Evolutionary conservation across 805 yeast genomes (phyloP), one percentile per base, ranked within the genome.

Genomic region (Tetrapisispora namnaoensis): DNA sequence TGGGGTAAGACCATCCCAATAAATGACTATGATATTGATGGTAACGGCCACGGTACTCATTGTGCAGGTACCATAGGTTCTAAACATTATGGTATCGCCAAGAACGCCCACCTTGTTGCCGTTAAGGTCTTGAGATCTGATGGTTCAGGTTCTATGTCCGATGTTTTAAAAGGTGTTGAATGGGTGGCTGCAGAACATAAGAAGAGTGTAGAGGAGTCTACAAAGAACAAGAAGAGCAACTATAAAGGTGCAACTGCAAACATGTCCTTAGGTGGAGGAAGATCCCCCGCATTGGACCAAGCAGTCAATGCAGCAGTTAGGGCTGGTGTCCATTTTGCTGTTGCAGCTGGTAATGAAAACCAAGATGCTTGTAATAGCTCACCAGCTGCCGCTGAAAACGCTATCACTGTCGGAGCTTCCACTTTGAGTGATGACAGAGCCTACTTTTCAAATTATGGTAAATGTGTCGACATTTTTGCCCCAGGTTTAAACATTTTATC

Each of bases 41-140:
- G 88, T 47, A 85, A 86, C 60, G 97, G 96, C 46, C 97, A 89
- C 69, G 97, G 97, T 61, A 87, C 96, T 42, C 97, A 89, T 63
- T 87, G 95, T 71, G 95, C 96, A n/a, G 97, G 96, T 69, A 88
- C 95, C 35, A 86, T 90, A 59, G 96, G 83, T 45, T 84, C 93
- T 21, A 73, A 73, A 52, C 71, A 78, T 46, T 86, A 82, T 55
- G 96, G 96, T 70, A 86, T 87, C 48, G 90, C 95, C 49, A 87
- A 88, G 69, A 73, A 78, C 46, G 93, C 90, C 10, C 73, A 80
- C 20, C 67, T 87, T 48, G 88, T 84, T 58, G 95, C 95, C 30
- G 86, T 87, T 51, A 86, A 87, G 66, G 95, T 87, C 10, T 74
- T 87, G 67, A 79, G 83, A 69, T 80, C 87, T 30, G 81, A 83